A percentile compares a stretch with the other conserved stretches of the same genome.
These are phyloP conservation scores for Colletotrichum eleusines DNA, from an alignment of 2,329 filamentous ascomycete species.

Conservation along the genomic window DNA sequence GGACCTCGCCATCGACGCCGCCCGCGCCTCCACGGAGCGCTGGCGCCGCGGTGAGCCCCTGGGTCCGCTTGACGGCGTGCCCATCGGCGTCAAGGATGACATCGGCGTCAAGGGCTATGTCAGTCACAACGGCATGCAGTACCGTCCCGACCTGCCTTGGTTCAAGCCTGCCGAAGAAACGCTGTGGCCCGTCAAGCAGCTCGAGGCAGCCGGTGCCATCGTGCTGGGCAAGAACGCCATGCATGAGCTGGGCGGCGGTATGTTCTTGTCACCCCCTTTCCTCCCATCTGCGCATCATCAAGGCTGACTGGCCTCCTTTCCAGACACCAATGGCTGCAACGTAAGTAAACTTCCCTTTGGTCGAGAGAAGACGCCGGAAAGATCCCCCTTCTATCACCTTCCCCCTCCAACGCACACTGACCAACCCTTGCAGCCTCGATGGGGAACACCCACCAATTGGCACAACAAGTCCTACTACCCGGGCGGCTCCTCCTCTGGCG, in stretches of 20 bases:
- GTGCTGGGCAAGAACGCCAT: constrained; percentile 82
- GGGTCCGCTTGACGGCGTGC: constrained; percentile 83
- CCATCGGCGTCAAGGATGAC: constrained; percentile 88
- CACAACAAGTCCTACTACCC: constrained; percentile 82
- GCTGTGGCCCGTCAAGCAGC: constrained; percentile 77
- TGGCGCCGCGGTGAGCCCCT: constrained; percentile 76
- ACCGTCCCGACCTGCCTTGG: constrained; percentile 65
- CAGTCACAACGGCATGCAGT: constrained; percentile 72
- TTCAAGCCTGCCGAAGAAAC: constrained; percentile 68
- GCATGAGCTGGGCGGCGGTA: constrained; percentile 80
- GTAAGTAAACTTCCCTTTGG: constrained; percentile 47
- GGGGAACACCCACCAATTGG: constrained; percentile 83
- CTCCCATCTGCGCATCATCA: constrained; percentile 1
- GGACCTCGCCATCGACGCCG: constrained; percentile 74
- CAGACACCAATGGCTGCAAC: constrained; percentile 87
- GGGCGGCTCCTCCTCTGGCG: constrained; percentile 84
- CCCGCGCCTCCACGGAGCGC: constrained; percentile 78
- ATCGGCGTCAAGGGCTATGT: constrained; percentile 78
- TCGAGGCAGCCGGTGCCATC: constrained; percentile 80
- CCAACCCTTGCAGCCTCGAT: constrained; percentile 66
- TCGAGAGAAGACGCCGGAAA: no score
- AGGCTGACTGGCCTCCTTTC: constrained; percentile 37
- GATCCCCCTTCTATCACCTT: not conserved
- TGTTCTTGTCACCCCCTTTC: constrained; percentile 51
- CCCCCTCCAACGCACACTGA: not conserved